Percentiles rank a stretch among this genome's conserved stretches.
Evolutionary conservation across 768 basidiomycete genomes (phyloP).

Genomic region (Lentinula aciculospora): DNA sequence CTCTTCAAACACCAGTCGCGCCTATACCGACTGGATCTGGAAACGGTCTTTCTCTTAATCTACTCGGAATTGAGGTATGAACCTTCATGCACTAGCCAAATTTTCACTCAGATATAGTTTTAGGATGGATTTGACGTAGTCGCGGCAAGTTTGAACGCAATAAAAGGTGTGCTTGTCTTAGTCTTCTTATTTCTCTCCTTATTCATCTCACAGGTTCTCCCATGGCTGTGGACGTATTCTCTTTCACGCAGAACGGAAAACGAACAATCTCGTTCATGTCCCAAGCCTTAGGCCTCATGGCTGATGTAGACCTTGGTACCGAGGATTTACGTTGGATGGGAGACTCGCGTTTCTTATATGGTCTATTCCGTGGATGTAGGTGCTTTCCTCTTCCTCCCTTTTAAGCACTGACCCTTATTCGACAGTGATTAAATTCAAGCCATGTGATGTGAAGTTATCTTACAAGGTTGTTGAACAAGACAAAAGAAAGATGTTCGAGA

Average conservation of each 20-base stretch:
- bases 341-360: slow-evolving; percentile 68
- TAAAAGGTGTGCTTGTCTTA: slow-evolving; percentile 57
- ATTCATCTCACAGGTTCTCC: slow-evolving; percentile 43
- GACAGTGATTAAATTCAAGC: slow-evolving; percentile 52
- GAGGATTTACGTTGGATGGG: slow-evolving; percentile 88
- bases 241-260: slow-evolving; percentile 62
- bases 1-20: slow-evolving; percentile 63
- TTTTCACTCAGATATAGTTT: slow-evolving; percentile 5
- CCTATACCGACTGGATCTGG: slow-evolving; percentile 83
- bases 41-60: slow-evolving; percentile 69
- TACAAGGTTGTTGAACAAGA: slow-evolving; percentile 67
- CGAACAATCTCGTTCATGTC: slow-evolving; percentile 76
- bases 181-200: neutral
- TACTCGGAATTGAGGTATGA: slow-evolving; percentile 61
- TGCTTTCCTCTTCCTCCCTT: slow-evolving; percentile 5
- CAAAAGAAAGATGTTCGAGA: slow-evolving; percentile 64
- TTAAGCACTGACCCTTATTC: neutral
- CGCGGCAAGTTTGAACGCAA: slow-evolving; percentile 66
- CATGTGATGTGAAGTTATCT: slow-evolving; percentile 66
- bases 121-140: slow-evolving; percentile 69
- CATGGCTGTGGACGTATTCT: slow-evolving; percentile 75
- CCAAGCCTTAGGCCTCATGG: slow-evolving; percentile 79
- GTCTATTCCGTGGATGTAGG: slow-evolving; percentile 66
- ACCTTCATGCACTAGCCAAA: neutral
- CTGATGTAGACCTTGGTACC: slow-evolving; percentile 79